These are phyloP conservation scores for Crinitomyces ghanaensis DNA, from an alignment of 805 yeast species.

Conservation along the genomic window DNA sequence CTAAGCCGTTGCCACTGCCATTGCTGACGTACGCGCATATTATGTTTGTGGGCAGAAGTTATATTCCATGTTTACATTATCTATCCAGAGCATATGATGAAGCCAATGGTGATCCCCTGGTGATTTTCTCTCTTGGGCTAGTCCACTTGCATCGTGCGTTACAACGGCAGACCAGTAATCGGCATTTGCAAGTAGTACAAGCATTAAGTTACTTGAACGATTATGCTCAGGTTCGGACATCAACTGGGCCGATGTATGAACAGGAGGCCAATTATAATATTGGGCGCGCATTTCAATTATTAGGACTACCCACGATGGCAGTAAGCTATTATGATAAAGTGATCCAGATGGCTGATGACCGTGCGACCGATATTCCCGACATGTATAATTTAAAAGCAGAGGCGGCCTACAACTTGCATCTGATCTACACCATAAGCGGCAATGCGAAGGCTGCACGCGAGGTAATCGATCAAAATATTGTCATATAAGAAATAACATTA, in stretches of 20 bases:
- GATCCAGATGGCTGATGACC: constrained; percentile 30
- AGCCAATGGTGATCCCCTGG: constrained; percentile 65
- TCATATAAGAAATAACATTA: too few species aligned
- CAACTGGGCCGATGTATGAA: constrained; percentile 31
- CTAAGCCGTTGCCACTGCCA: constrained; percentile 43
- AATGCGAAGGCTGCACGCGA: constrained; percentile 52
- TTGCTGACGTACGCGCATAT: constrained; percentile 71
- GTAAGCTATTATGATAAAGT: constrained; percentile 63
- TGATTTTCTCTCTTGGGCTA: constrained; percentile 63
- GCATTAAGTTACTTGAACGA: constrained; percentile 71
- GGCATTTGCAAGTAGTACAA: constrained; percentile 80
- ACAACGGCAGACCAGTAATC: constrained; percentile 76
- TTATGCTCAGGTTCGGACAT: constrained; percentile 44
- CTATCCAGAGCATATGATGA: constrained; percentile 57
- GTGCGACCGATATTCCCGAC: too few species aligned
- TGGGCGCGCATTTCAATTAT: constrained; percentile 74
- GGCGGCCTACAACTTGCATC: constrained; percentile 75
- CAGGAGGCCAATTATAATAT: constrained; percentile 78
- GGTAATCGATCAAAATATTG: constrained; percentile 55
- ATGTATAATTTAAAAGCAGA: constrained; percentile 57
- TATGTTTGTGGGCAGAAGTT: constrained; percentile 71
- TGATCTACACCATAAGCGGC: constrained; percentile 67
- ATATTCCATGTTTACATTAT: constrained; percentile 71
- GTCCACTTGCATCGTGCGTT: constrained; percentile 82
- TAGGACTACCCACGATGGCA: constrained; percentile 70